phyloP scores from a whole-genome alignment of 768 basidiomycete species.

The Sistotremastrum suecicum region DNA sequence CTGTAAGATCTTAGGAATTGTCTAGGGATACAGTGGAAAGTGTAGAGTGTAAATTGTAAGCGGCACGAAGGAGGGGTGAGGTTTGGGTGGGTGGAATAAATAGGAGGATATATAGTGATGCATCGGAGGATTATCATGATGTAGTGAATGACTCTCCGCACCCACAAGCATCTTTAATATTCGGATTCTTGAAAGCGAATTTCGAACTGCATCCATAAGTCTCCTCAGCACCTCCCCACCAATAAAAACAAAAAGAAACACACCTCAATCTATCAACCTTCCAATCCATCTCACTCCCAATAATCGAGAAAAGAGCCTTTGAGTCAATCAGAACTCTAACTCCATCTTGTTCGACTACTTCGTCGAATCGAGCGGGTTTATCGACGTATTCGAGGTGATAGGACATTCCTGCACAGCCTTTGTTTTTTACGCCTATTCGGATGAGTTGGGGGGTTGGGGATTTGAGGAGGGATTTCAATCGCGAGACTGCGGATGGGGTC shows the following conservation, averaged over 20 bases:
- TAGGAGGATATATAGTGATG: too few species aligned
- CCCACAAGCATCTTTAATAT: constrained; percentile 89
- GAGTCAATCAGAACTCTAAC: constrained; percentile 89
- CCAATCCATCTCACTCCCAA: constrained; percentile 99
- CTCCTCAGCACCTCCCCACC: neutral
- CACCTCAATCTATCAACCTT: constrained; percentile 82
- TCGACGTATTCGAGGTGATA: constrained; percentile 93
- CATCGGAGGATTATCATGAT: constrained; percentile 4
- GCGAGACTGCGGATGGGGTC: constrained; percentile 68
- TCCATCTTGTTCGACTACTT: constrained; percentile 91
- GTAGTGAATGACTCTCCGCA: constrained; percentile 89
- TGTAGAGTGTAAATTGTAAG: too few species aligned
- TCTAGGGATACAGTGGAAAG: too few species aligned
- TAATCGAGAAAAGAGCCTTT: constrained; percentile 94
- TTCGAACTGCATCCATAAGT: constrained; percentile 38
- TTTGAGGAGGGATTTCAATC: constrained; percentile 58
- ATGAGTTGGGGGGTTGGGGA: constrained; percentile 84
- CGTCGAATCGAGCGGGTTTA: constrained; percentile 81
- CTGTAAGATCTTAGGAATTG: too few species aligned
- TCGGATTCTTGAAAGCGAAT: constrained; percentile 80
- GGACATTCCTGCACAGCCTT: constrained; percentile 85
- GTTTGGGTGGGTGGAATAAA: too few species aligned
- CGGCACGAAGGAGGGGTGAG: too few species aligned
- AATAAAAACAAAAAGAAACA: constrained; percentile 15
- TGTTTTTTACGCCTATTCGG: constrained; percentile 90